Conservation (phyloP, 257 asterid genomes). For the Cinchona pubescens region DNA sequence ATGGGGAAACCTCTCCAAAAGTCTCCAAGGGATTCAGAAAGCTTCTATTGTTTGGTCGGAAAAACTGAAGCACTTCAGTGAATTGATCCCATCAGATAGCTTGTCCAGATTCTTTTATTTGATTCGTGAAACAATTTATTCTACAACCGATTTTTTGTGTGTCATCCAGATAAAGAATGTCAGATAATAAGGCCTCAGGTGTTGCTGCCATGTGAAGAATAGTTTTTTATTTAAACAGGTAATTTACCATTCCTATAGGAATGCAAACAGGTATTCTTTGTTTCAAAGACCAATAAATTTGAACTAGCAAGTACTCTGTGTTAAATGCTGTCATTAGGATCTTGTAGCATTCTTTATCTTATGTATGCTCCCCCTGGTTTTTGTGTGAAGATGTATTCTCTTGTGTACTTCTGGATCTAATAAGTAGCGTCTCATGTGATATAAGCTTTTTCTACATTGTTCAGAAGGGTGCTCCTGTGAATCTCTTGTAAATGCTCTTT, state of each 20-base stretch:
- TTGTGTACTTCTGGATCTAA: background rate
- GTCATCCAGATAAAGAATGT: background rate
- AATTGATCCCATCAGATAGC: background rate
- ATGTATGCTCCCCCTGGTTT: background rate
- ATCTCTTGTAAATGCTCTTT: background rate
- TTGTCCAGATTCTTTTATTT: slow-evolving; percentile 9
- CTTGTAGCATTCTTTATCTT: background rate
- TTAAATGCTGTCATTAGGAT: background rate
- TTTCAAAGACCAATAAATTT: slow-evolving; percentile 4
- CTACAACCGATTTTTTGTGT: slow-evolving; percentile 1
- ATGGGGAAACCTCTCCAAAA: slow-evolving; percentile 55
- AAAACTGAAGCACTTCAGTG: slow-evolving; percentile 31
- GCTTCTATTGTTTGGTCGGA: slow-evolving; percentile 66
- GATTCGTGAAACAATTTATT: slow-evolving; percentile 10
- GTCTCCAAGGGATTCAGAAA: slow-evolving; percentile 65
- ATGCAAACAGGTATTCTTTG: slow-evolving; percentile 9
- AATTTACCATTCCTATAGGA: background rate
- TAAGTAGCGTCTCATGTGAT: background rate
- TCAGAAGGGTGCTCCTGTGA: background rate
- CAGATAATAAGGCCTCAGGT: slow-evolving; percentile 21
- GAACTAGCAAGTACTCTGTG: slow-evolving; percentile 1
- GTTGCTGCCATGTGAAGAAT: slow-evolving; percentile 17
- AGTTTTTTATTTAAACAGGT: slow-evolving; percentile 15
- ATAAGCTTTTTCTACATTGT: background rate
- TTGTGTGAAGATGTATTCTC: background rate